Percentiles rank a stretch among this genome's conserved stretches.
phyloP scores from a whole-genome alignment of 2,329 filamentous ascomycete species.

The Cladosporium halotolerans region DNA sequence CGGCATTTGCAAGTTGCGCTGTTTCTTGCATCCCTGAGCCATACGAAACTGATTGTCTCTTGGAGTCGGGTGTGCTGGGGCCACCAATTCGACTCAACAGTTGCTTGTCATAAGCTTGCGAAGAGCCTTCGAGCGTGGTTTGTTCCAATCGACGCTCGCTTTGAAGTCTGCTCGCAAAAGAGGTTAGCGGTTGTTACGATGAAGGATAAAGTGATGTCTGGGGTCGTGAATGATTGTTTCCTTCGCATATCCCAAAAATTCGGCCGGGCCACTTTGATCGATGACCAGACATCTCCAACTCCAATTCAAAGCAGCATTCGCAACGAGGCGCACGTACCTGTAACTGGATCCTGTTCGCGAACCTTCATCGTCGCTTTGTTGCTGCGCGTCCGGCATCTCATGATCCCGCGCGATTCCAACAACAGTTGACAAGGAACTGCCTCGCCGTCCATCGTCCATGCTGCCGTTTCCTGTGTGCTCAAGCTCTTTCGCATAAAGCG shows the following conservation, averaged over 20 bases:
- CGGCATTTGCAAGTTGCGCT: slow-evolving; percentile 31
- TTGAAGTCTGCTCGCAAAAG: slow-evolving; percentile 39
- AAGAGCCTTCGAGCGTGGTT: slow-evolving; percentile 51
- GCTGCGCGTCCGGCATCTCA: slow-evolving; percentile 23
- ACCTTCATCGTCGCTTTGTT: slow-evolving; percentile 24
- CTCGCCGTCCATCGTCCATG: slow-evolving; percentile 31
- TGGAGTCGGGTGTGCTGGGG: slow-evolving; percentile 45
- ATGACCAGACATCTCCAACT: background rate
- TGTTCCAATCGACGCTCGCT: slow-evolving; percentile 55
- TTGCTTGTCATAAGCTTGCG: slow-evolving; percentile 57
- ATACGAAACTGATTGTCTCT: slow-evolving; percentile 34
- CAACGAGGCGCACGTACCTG: slow-evolving; percentile 31
- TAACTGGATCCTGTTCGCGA: slow-evolving; percentile 34
- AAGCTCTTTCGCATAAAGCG: slow-evolving; percentile 23
- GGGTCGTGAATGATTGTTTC: background rate
- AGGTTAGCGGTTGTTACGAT: background rate
- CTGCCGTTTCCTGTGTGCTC: slow-evolving; percentile 20
- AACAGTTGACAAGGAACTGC: slow-evolving; percentile 35
- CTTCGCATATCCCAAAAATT: background rate
- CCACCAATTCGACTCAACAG: slow-evolving; percentile 57
- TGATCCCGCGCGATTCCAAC: slow-evolving; percentile 21
- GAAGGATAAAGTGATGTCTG: no score
- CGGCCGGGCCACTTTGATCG: background rate
- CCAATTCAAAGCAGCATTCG: background rate
- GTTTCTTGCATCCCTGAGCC: slow-evolving; percentile 22